These are phyloP conservation scores for Colletotrichum sp. DNA, from an alignment of 2,329 filamentous ascomycete species.

Conservation along the genomic window DNA sequence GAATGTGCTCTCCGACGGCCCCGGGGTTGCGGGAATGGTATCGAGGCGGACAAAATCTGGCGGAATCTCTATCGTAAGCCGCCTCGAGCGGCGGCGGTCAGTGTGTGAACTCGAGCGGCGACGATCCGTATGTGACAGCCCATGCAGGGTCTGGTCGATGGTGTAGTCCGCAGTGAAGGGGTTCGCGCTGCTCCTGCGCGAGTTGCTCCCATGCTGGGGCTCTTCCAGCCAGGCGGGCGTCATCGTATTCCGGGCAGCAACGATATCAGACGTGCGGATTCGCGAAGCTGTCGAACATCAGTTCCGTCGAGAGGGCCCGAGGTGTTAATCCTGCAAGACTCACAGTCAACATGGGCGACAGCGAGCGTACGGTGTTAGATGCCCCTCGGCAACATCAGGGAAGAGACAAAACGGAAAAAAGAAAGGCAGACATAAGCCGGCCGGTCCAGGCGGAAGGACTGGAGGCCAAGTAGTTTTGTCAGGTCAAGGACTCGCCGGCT, in stretches of 20 bases:
- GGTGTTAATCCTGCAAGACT: not conserved
- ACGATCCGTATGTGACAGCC: not conserved
- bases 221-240: constrained; percentile 14
- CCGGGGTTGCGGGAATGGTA: not conserved
- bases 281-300: not conserved
- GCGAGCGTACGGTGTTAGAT: not conserved
- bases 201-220: not conserved
- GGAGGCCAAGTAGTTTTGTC: not conserved
- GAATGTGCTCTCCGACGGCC: not conserved
- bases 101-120: not conserved
- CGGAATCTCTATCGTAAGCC: not conserved
- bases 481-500: not conserved
- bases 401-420: not conserved
- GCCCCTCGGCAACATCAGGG: not conserved
- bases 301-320: not conserved
- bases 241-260: not conserved
- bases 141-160: constrained; percentile 16
- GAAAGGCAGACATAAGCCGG: not conserved
- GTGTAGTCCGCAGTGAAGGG: constrained; percentile 19
- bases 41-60: constrained; percentile 6
- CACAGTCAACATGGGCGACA: not conserved
- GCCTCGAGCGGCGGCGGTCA: not conserved
- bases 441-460: not conserved
- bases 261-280: not conserved
- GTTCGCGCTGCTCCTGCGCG: constrained; percentile 2